Evolutionary conservation across 495 filamentous ascomycete species (phyloP), one percentile per base, ranked within the genome.

Genomic region (Podospora australis): DNA sequence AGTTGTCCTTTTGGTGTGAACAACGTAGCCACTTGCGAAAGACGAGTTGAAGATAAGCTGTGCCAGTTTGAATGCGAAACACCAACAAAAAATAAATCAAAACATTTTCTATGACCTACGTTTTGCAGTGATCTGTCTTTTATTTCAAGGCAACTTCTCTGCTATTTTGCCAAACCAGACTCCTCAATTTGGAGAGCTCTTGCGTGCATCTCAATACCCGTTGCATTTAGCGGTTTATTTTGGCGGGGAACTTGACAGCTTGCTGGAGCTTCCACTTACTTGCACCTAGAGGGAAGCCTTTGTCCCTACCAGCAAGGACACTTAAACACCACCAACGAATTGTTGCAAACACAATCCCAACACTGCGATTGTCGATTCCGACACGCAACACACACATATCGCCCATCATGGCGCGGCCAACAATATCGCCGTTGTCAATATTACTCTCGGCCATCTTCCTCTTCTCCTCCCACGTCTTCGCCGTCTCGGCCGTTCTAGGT

Each of bases 401-500:
- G 58, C 64, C 64, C 66, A 67, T 47, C 58, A 74, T 74, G 71
- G 66, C 67, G 54, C 65, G 58, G 40, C 48, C 46, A 52, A 64
- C 40, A 30, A 56, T 64, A 39, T 76, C 75, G 39, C 69, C 70
- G n/a, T 48, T 69, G 44, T 55, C 66, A 20, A 54, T 69, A 39
- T 55, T 79, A 41, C 54, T 78, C 42, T 69, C 64, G 44, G 57
- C 72, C 46, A 50, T 78, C 50, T 70, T 72, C 53, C 53, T 78
- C 28, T 73, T 78, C 49, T 68, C 70, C 38, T 60, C 69, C 23
- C 68, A 72, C 42, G 75, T 70, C 36, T 67, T 74, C 35, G 77
- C 77, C 56, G 65, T 70, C 50, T 74, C 85, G 30, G 84, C 84
- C 35, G 90, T 99, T 38, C 72, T 99, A 16, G 92, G 92, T 29